A percentile compares a stretch with the other conserved stretches of the same genome.
Conservation (phyloP, 2,329 filamentous ascomycete species). For the Colletotrichum sp. region DNA sequence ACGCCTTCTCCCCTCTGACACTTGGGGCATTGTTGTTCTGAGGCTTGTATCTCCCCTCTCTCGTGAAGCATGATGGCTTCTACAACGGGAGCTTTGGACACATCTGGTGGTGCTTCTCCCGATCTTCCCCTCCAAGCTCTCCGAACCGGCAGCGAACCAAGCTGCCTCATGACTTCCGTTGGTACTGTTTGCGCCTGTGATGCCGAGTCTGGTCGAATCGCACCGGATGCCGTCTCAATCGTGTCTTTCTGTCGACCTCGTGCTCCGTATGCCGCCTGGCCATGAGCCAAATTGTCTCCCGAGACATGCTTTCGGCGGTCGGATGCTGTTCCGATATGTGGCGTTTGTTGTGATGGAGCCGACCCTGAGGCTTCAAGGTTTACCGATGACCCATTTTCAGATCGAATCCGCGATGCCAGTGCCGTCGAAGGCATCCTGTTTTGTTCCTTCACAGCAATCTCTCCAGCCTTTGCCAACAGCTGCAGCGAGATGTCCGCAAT, state of each 20-base stretch:
- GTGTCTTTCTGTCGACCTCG: not conserved
- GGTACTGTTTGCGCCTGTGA: not conserved
- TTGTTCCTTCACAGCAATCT: not conserved
- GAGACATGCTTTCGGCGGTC: not conserved
- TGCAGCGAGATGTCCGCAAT: not conserved
- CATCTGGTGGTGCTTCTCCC: not conserved
- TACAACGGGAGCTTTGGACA: constrained; percentile 6
- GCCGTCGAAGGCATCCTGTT: not conserved
- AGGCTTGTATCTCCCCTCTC: constrained; percentile 22
- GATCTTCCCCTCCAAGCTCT: not conserved
- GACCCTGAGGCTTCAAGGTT: not conserved
- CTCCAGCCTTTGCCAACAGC: not conserved
- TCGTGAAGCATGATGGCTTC: constrained; percentile 31
- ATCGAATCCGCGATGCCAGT: not conserved
- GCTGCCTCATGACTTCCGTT: not conserved
- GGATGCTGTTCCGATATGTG: not conserved
- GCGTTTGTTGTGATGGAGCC: not conserved
- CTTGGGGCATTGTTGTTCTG: constrained; percentile 23
- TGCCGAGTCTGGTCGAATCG: not conserved
- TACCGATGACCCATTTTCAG: not conserved
- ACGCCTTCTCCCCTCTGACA: constrained; percentile 28
- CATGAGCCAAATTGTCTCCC: not conserved
- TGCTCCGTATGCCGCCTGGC: not conserved
- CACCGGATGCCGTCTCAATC: not conserved
- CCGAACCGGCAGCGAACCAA: not conserved